Percentiles rank a stretch among this genome's conserved stretches.
Conservation (phyloP, 2,329 filamentous ascomycete genomes). For the Colletotrichum tropicale region DNA sequence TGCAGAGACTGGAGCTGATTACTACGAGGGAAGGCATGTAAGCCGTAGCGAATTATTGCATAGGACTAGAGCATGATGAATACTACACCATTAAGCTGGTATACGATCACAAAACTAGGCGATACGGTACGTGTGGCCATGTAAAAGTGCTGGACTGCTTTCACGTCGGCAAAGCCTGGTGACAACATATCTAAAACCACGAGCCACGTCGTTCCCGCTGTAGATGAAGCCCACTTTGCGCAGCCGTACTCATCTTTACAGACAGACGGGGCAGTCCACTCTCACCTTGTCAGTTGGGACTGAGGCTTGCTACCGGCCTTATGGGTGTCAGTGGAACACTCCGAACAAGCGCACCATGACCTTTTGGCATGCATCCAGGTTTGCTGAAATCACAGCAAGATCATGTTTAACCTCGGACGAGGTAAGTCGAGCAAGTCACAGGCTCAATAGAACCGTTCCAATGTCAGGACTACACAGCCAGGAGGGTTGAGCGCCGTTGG, state of each 20-base stretch:
- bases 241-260: not conserved
- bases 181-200: rapidly evolving
- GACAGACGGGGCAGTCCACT: not conserved
- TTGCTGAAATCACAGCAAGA: not conserved
- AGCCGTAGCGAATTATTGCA: not conserved
- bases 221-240: too few species aligned
- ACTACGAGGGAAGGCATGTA: not conserved
- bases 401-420: not conserved
- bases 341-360: not conserved
- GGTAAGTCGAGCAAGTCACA: not conserved
- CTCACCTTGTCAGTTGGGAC: not conserved
- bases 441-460: not conserved
- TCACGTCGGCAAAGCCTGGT: not conserved
- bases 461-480: not conserved
- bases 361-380: not conserved
- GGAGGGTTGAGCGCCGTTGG: too few species aligned
- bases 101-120: rapidly evolving
- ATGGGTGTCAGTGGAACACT: too few species aligned
- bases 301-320: not conserved
- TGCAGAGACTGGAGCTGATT: not conserved
- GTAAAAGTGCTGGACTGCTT: not conserved
- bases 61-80: not conserved
- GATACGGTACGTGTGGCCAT: not conserved
- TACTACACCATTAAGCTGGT: not conserved
- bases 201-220: not conserved